These are phyloP conservation scores for Candida namnaoensis DNA, from an alignment of 805 yeast genomes.

Conservation along the genomic window DNA sequence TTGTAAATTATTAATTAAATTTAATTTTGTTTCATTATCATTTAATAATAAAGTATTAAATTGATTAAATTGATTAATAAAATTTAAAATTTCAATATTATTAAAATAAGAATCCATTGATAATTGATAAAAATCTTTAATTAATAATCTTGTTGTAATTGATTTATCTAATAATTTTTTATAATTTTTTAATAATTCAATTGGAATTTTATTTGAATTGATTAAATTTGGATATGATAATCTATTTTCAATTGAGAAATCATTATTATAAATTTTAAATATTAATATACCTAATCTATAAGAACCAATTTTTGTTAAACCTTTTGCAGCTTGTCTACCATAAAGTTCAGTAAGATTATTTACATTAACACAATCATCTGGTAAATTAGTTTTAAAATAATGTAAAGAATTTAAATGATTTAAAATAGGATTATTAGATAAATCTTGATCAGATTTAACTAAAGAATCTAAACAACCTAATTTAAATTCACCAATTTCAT, in stretches of 20 bases:
- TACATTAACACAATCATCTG: constrained; percentile 39
- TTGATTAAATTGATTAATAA: constrained; percentile 44
- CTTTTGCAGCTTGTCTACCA: constrained; percentile 32
- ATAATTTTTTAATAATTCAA: constrained; percentile 23
- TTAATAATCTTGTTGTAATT: constrained; percentile 28
- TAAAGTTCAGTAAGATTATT: constrained; percentile 8
- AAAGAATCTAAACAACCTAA: constrained; percentile 73
- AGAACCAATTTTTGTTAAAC: constrained; percentile 46
- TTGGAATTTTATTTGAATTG: constrained; percentile 24
- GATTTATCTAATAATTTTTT: constrained; percentile 31
- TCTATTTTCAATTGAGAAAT: constrained; percentile 2
- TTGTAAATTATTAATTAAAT: constrained; percentile 28
- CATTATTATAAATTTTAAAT: constrained; percentile 31
- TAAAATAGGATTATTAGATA: constrained; percentile 17
- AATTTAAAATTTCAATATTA: constrained; percentile 21
- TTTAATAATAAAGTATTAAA: constrained; percentile 49
- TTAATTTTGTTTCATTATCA: constrained; percentile 43
- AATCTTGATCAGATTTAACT: constrained; percentile 27
- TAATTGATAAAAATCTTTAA: constrained; percentile 16
- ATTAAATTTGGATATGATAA: constrained; percentile 4
- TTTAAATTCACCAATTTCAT: constrained; percentile 72
- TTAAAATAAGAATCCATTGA: constrained; percentile 18
- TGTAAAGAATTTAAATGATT: constrained; percentile 25
- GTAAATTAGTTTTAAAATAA: constrained; percentile 24
- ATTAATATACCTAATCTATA: constrained; percentile 54